A percentile compares a stretch with the other conserved stretches of the same genome.
Evolutionary conservation across 352 stramenopile genomes (phyloP).

Genomic region (Globisporangium echinulatum): DNA sequence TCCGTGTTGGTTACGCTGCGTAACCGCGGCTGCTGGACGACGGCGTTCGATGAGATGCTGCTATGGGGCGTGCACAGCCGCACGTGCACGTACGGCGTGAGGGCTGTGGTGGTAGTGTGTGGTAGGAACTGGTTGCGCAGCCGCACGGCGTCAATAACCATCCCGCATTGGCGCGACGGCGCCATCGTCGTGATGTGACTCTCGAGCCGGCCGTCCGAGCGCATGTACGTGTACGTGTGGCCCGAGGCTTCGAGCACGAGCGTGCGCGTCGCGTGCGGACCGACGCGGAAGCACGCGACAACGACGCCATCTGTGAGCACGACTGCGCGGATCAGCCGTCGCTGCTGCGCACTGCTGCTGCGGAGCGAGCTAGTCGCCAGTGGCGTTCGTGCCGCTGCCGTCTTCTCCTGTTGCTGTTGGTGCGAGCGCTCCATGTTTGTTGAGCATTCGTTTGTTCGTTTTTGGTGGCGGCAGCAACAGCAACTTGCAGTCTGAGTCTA

Average conservation of each 20-base stretch:
- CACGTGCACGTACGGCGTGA: constrained; percentile 41
- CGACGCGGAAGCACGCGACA: constrained; percentile 37
- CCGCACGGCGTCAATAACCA: constrained; percentile 35
- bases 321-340: constrained; percentile 24
- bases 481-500: background rate
- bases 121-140: constrained; percentile 50
- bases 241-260: constrained; percentile 55
- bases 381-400: too few species aligned
- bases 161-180: constrained; percentile 31
- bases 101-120: constrained; percentile 4
- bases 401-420: too few species aligned
- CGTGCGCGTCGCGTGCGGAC: constrained; percentile 44
- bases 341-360: background rate
- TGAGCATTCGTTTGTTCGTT: too few species aligned
- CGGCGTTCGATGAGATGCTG: background rate
- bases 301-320: constrained; percentile 47
- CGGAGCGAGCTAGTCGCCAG: too few species aligned
- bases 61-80: too few species aligned
- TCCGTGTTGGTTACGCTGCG: background rate
- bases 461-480: too few species aligned
- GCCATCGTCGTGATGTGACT: constrained; percentile 54
- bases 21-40: background rate
- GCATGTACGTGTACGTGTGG: constrained; percentile 55
- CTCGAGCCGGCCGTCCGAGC: constrained; percentile 34
- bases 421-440: too few species aligned